Conservation (phyloP, 2,329 filamentous ascomycete species). For the Teratosphaeria zuluensis region DNA sequence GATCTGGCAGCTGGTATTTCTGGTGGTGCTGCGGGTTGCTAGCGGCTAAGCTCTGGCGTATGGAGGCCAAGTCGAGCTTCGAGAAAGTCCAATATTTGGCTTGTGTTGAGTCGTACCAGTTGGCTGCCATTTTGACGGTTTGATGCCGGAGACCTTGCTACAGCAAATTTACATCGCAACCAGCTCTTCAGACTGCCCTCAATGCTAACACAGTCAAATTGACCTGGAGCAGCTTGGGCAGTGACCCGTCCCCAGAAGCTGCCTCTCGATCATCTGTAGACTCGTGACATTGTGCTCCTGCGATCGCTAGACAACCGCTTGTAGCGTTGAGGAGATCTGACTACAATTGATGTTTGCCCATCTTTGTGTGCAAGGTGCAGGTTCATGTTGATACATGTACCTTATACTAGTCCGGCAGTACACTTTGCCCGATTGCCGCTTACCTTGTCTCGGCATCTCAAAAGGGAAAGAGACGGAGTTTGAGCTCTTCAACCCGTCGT, state of each 20-base stretch:
- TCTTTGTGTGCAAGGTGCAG: not conserved
- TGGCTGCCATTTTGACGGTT: conserved; percentile 64
- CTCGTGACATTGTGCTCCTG: not conserved
- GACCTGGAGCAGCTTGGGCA: not conserved
- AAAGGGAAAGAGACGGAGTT: not conserved
- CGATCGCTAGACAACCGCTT: too few relatives aligned
- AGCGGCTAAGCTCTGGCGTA: conserved; percentile 68
- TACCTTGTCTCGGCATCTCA: not conserved
- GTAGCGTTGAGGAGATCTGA: not conserved
- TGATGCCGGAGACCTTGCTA: not conserved
- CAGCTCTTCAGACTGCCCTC: not conserved
- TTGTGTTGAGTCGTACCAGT: conserved; percentile 95
- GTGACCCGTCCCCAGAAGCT: not conserved
- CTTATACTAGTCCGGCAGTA: not conserved
- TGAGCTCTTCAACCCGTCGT: not conserved
- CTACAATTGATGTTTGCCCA: not conserved
- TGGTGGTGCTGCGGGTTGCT: conserved; percentile 63
- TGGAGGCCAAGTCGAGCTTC: conserved; percentile 64
- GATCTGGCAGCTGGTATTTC: conserved; percentile 72
- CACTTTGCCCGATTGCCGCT: not conserved
- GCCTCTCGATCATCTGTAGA: not conserved
- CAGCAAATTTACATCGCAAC: not conserved
- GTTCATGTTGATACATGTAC: not conserved
- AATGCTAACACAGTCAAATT: not conserved
- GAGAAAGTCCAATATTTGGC: conserved; percentile 84